Conservation (phyloP, 768 basidiomycete species). For the Trichaptum fuscoviolaceum region DNA sequence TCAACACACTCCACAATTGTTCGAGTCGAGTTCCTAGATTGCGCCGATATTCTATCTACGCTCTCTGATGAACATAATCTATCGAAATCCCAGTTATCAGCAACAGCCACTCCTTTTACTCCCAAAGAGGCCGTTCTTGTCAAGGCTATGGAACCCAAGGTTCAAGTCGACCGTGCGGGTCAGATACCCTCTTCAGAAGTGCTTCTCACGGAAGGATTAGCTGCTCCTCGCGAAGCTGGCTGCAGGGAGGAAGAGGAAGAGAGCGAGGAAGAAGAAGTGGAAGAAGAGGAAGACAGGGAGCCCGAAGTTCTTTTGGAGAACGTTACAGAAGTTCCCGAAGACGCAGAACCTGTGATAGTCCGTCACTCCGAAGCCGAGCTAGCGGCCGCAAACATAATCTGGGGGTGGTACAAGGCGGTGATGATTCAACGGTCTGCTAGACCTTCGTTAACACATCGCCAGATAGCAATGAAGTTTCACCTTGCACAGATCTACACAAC, state of each 20-base stretch:
- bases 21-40: slow-evolving; percentile 37
- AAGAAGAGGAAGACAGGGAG: slow-evolving; percentile 9
- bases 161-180: slow-evolving; percentile 11
- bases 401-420: slow-evolving; percentile 15
- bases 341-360: slow-evolving; percentile 17
- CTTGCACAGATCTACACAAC: slow-evolving; percentile 26
- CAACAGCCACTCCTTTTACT: slow-evolving; percentile 24
- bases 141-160: slow-evolving; percentile 13
- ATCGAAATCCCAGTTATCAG: slow-evolving; percentile 3
- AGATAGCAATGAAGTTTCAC: slow-evolving; percentile 17
- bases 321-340: slow-evolving; percentile 9
- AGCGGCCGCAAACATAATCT: slow-evolving; percentile 20
- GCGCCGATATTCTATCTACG: slow-evolving; percentile 34
- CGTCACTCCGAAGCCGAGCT: slow-evolving; percentile 24
- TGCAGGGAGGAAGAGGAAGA: slow-evolving; percentile 5
- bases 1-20: not conserved
- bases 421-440: slow-evolving; percentile 20
- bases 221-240: not conserved
- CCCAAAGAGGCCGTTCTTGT: slow-evolving; percentile 28
- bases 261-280: slow-evolving; percentile 1
- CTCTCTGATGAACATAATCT: not conserved
- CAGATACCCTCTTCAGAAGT: slow-evolving; percentile 13
- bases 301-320: slow-evolving; percentile 11
- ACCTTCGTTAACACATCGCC: slow-evolving; percentile 7
- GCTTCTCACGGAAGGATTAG: not conserved